These are phyloP conservation scores for Heritiera littoralis DNA, from an alignment of 345 rosid genomes.

Conservation along the genomic window DNA sequence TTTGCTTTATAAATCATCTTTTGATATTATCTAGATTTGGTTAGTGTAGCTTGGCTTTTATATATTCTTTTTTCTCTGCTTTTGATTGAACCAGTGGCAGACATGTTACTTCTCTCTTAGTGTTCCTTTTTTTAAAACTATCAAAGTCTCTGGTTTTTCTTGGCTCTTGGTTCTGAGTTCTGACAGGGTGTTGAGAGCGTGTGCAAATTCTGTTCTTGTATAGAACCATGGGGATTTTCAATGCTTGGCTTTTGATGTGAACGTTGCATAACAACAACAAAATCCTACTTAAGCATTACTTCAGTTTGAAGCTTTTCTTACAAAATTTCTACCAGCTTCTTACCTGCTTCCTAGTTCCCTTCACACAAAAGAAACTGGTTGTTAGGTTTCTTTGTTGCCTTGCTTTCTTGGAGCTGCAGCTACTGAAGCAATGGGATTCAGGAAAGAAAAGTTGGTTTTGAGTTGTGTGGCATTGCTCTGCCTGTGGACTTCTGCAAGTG, in stretches of 20 bases:
- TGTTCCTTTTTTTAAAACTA: slow-evolving; percentile 8
- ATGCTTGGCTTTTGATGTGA: slow-evolving; percentile 24
- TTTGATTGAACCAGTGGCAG: slow-evolving; percentile 49
- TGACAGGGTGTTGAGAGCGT: slow-evolving; percentile 34
- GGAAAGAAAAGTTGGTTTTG: slow-evolving; percentile 30
- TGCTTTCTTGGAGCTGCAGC: slow-evolving; percentile 15
- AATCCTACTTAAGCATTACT: slow-evolving; percentile 28
- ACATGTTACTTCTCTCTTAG: slow-evolving; percentile 42
- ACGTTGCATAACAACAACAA: slow-evolving; percentile 19
- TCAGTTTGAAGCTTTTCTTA: slow-evolving; percentile 23
- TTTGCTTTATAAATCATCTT: slow-evolving; percentile 24
- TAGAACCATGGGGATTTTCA: slow-evolving; percentile 26
- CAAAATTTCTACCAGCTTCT: slow-evolving; percentile 20
- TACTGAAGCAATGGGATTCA: slow-evolving; percentile 36
- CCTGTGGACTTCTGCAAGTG: slow-evolving; percentile 48
- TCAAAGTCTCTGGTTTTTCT: slow-evolving; percentile 29
- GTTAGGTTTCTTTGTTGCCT: slow-evolving; percentile 12
- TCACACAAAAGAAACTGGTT: slow-evolving; percentile 23
- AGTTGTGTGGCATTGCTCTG: slow-evolving; percentile 37
- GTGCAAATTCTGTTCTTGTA: slow-evolving; percentile 31
- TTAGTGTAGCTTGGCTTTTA: slow-evolving; percentile 40
- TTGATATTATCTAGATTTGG: slow-evolving; percentile 44
- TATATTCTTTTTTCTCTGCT: slow-evolving; percentile 39
- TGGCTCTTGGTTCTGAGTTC: slow-evolving; percentile 35
- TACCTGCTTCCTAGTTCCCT: slow-evolving; percentile 22